These are phyloP conservation scores for Aspergillus sp. DNA, from an alignment of 2,329 filamentous ascomycete genomes.

Conservation along the genomic window DNA sequence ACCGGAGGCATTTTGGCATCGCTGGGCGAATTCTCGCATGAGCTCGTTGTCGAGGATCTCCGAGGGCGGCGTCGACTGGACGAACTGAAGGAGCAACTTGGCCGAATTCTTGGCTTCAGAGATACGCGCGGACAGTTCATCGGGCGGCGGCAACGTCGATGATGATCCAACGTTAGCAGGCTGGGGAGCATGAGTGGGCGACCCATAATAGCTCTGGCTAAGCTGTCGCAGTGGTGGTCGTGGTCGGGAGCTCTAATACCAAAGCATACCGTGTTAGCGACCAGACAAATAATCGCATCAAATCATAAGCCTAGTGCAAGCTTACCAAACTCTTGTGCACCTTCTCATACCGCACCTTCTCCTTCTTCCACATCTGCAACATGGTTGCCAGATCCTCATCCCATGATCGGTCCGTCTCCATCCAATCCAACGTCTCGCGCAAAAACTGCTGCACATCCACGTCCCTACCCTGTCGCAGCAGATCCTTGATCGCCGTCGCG, in stretches of 20 bases:
- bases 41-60: conserved; percentile 80
- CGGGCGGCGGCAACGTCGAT: conserved; percentile 50
- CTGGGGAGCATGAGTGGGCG: conserved; percentile 9
- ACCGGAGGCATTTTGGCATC: conserved; percentile 70
- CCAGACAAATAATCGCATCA: no score
- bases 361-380: conserved; percentile 80
- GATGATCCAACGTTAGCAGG: no score
- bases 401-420: conserved; percentile 62
- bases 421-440: conserved; percentile 73
- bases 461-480: conserved; percentile 64
- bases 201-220: conserved; percentile 16
- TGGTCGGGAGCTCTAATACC: conserved; percentile 1
- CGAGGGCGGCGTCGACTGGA: conserved; percentile 69
- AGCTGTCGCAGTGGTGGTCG: conserved; percentile 20
- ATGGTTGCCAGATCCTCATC: conserved; percentile 67
- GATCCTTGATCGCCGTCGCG: conserved; percentile 62
- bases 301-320: no score
- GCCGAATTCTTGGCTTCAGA: conserved; percentile 88
- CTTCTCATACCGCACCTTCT: conserved; percentile 48
- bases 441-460: conserved; percentile 74
- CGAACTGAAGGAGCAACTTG: conserved; percentile 82
- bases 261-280: neutral
- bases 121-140: conserved; percentile 72
- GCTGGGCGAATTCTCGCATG: conserved; percentile 81
- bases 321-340: neutral